Evolutionary conservation across 2,329 filamentous ascomycete species (phyloP).

Genomic region (Diplodia seriata): DNA sequence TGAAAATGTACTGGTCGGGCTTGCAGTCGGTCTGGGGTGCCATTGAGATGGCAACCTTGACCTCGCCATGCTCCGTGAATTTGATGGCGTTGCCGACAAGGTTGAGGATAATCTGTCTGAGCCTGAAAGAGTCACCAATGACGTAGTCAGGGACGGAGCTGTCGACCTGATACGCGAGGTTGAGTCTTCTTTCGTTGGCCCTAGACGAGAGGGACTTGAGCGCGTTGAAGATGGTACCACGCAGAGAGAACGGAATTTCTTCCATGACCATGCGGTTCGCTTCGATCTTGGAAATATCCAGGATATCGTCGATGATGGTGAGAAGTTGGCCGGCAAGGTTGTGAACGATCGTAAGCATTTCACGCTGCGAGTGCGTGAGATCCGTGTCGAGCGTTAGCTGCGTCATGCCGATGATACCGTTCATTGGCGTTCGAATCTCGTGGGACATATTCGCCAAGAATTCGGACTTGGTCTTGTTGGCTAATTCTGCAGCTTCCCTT

Average conservation of each 20-base stretch:
- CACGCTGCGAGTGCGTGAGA: conserved; percentile 90
- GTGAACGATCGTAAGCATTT: conserved; percentile 98
- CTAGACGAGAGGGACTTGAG: conserved; percentile 96
- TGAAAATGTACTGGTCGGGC: conserved; percentile 84
- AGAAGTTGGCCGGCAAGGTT: conserved; percentile 94
- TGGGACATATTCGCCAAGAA: conserved; percentile 99
- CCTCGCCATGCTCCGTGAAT: conserved; percentile 95
- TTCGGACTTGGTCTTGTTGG: conserved; percentile 97
- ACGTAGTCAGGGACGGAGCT: conserved; percentile 94
- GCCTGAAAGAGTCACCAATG: conserved; percentile 92
- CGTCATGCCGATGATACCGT: conserved; percentile 98
- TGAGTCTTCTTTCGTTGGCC: conserved; percentile 93
- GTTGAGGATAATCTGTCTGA: conserved; percentile 96
- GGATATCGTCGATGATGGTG: conserved; percentile 89
- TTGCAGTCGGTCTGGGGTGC: conserved; percentile 70
- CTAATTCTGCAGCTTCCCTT: conserved; percentile 92
- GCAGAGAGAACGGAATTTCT: conserved; percentile 93
- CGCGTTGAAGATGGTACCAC: conserved; percentile 95
- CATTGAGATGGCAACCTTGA: conserved; percentile 88
- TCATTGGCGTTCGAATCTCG: conserved; percentile 97
- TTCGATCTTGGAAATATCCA: conserved; percentile 79
- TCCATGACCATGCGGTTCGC: conserved; percentile 98
- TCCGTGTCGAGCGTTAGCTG: conserved; percentile 94
- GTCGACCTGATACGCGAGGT: conserved; percentile 91
- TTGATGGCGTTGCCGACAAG: conserved; percentile 98